phyloP scores from a whole-genome alignment of 2,329 filamentous ascomycete species.

The Pseudocercospora crystallina region DNA sequence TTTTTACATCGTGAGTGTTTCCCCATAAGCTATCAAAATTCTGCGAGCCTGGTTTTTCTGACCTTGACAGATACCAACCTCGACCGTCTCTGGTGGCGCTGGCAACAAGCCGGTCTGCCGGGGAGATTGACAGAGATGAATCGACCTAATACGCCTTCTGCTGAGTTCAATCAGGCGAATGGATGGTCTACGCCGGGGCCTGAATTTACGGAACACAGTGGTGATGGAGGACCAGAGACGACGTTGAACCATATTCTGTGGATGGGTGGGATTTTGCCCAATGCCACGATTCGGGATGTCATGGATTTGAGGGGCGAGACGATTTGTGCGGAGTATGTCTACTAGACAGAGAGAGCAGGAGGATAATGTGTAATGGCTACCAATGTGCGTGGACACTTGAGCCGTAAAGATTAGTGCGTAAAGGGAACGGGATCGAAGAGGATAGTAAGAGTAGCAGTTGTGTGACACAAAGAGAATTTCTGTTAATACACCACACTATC shows the following conservation, averaged over 20 bases:
- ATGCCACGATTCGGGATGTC: slow-evolving; percentile 22
- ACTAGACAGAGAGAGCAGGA: not conserved
- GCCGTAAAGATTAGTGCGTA: no score
- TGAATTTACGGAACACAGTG: slow-evolving; percentile 21
- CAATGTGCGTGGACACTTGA: no score
- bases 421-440: no score
- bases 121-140: slow-evolving; percentile 17
- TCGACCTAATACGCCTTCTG: slow-evolving; percentile 20
- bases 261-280: slow-evolving; percentile 23
- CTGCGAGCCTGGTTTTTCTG: no score
- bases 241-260: slow-evolving; percentile 24
- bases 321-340: slow-evolving; percentile 23
- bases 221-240: slow-evolving; percentile 19
- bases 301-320: slow-evolving; percentile 16
- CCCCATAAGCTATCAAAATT: no score
- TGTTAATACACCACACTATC: no score
- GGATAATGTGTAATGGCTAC: not conserved
- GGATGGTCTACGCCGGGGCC: slow-evolving; percentile 21
- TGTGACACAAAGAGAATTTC: no score
- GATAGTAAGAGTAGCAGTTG: no score
- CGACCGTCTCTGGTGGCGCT: slow-evolving; percentile 23
- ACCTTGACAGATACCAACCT: slow-evolving; percentile 18
- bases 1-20: slow-evolving; percentile 19
- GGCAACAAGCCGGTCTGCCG: slow-evolving; percentile 16
- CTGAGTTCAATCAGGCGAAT: slow-evolving; percentile 19